Evolutionary conservation across 768 basidiomycete species (phyloP), one percentile per base, ranked within the genome.

Genomic region (Podaxis sp.): DNA sequence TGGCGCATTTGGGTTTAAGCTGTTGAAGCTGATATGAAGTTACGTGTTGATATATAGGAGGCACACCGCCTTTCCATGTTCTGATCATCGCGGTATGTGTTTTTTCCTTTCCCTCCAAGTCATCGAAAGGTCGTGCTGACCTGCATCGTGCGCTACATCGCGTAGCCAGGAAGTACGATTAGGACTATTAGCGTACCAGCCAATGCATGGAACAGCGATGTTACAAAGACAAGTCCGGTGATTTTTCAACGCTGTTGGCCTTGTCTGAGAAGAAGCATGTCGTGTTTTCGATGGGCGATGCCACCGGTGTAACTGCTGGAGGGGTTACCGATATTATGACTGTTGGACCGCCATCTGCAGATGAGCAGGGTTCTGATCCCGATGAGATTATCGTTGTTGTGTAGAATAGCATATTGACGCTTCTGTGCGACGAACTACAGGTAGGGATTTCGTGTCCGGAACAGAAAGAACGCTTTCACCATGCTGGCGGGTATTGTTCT

Each of bases 211-310:
- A 46, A 63, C 36, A 55, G n/a, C n/a, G n/a, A n/a, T n/a, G n/a
- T n/a, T n/a, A 54, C 23, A 57, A 63, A n/a, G 32, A 46, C 18
- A 16, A 42, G 11, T 37, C 59, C 3, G 70, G 72, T 10, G 52
- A 55, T 7, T 70, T 68, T 50, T 61, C 64, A 9, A 64, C 66
- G 9, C 61, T 54, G 21, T 57, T 70, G 2, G 21, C 54, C 2
- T 56, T 70, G 14, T 1, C 37, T 5, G 55, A 62, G 42, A 52
- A 58, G 14, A 27, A 64, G 37, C 55, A 55, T 9, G 55, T 70
- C 13, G 48, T 70, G 55, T 64, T 73, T 35, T 61, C 65, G 51
- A 69, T 73, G 67, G 69, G 68, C 6, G 70, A 73, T 42, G 67
- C 70, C 10, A 67, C 66, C 3, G 72, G 69, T 9, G 58, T 63